Percentiles rank a stretch among this genome's conserved stretches.
Conservation (phyloP, 192 early-diverging fungal genomes). For the Mortierella hygrophila region DNA sequence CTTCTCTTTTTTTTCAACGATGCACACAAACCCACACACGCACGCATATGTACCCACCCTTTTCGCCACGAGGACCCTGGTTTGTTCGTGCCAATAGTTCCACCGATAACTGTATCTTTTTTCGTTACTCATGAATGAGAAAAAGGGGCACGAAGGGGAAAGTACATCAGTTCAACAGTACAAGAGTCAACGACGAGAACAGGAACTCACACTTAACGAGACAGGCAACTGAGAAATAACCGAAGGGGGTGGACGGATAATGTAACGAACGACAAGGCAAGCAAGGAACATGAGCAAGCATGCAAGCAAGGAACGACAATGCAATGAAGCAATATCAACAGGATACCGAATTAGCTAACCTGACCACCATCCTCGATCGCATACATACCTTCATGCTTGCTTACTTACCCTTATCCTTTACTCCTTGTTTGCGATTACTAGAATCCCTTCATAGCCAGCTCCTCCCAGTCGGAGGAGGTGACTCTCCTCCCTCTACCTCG, state of each 20-base stretch:
- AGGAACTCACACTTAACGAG: background rate
- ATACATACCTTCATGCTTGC: background rate
- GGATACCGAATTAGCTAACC: background rate
- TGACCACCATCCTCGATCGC: background rate
- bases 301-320: background rate
- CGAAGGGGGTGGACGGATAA: background rate
- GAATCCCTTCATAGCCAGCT: conserved; percentile 44
- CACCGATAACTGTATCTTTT: background rate
- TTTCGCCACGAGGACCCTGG: background rate
- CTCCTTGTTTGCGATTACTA: background rate
- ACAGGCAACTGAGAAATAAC: background rate
- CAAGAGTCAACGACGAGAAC: background rate
- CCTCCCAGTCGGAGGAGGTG: conserved; percentile 16
- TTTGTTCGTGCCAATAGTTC: background rate
- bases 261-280: background rate
- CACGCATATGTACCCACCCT: background rate
- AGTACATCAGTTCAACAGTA: background rate
- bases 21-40: background rate
- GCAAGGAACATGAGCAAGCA: background rate
- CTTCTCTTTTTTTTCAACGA: background rate
- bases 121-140: background rate
- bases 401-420: background rate
- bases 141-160: background rate
- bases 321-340: background rate
- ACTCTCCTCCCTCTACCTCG: conserved; percentile 30